phyloP scores from a whole-genome alignment of 371 early-diverging fungal genomes.

The Actinomortierella wolfii region DNA sequence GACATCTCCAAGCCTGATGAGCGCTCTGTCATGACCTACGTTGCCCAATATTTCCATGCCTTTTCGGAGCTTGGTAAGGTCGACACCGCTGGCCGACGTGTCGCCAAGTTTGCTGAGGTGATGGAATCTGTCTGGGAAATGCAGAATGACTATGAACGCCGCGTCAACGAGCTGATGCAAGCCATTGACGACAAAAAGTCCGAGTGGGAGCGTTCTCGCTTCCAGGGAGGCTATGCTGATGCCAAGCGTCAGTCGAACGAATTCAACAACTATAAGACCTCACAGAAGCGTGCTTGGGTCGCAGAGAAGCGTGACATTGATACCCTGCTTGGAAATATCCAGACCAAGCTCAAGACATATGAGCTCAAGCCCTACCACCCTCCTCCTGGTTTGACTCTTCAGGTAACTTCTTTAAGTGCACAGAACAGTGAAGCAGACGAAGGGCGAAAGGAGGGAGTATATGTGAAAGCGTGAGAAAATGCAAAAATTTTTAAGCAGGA shows the following conservation, averaged over 20 bases:
- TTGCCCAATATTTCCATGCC: constrained; percentile 98
- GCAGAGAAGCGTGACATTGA: constrained; percentile 89
- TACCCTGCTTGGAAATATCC: constrained; percentile 89
- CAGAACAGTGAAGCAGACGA: background rate
- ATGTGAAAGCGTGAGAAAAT: background rate
- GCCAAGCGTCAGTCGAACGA: constrained; percentile 74
- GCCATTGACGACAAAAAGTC: constrained; percentile 63
- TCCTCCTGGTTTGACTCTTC: constrained; percentile 71
- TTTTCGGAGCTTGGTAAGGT: constrained; percentile 89
- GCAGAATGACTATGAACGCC: constrained; percentile 88
- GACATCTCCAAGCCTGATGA: constrained; percentile 97
- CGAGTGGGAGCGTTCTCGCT: constrained; percentile 65
- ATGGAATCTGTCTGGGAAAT: constrained; percentile 87
- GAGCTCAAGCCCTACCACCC: constrained; percentile 86
- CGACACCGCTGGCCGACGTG: constrained; percentile 89
- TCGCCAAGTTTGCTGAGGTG: constrained; percentile 90
- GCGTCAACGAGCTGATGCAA: constrained; percentile 72
- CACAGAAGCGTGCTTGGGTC: constrained; percentile 86
- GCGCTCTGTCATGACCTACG: constrained; percentile 97
- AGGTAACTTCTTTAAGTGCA: constrained; percentile 23
- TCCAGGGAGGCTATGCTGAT: constrained; percentile 73
- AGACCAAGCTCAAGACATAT: constrained; percentile 94
- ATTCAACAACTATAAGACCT: constrained; percentile 84
- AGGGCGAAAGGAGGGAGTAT: background rate
- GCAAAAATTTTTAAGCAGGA: too few relatives aligned